phyloP scores from a whole-genome alignment of 139 green algal species.

The Asterochloris sp. region DNA sequence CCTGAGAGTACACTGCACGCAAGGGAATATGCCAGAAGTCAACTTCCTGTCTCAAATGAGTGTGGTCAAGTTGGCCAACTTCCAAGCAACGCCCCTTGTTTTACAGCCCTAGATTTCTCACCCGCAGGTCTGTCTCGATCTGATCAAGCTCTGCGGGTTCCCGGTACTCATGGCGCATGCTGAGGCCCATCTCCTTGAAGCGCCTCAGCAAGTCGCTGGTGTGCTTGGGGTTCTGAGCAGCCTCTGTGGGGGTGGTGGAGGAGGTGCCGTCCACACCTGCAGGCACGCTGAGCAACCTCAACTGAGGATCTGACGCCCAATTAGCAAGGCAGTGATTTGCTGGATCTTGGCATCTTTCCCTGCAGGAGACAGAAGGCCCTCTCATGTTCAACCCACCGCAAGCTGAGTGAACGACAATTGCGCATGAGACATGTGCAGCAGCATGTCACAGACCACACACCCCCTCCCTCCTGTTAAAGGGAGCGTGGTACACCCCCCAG shows the following conservation, averaged over 20 bases:
- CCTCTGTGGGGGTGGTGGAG: conserved; percentile 63
- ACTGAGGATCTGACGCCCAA: neutral
- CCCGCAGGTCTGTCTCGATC: conserved; percentile 33
- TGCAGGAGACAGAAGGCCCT: too few relatives aligned
- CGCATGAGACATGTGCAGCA: neutral
- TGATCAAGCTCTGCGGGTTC: conserved; percentile 31
- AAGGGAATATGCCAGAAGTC: too few relatives aligned
- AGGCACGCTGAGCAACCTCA: neutral
- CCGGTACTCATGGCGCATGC: conserved; percentile 34
- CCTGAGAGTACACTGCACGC: too few relatives aligned
- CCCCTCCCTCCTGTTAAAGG: conserved; percentile 17
- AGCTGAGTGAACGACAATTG: neutral
- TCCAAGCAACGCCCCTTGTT: too few relatives aligned
- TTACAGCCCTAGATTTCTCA: neutral
- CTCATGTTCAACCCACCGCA: too few relatives aligned
- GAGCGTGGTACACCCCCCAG: conserved; percentile 70
- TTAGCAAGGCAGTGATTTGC: too few relatives aligned
- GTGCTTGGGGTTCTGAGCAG: conserved; percentile 48
- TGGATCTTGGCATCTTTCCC: too few relatives aligned
- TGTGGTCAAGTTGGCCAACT: too few relatives aligned
- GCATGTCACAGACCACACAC: neutral
- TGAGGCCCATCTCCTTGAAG: conserved; percentile 60
- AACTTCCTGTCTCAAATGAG: too few relatives aligned
- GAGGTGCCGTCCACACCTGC: conserved; percentile 39
- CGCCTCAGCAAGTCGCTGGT: conserved; percentile 65